Evolutionary conservation across 345 rosid genomes (phyloP).

Genomic region (Euphorbia tirucalli): DNA sequence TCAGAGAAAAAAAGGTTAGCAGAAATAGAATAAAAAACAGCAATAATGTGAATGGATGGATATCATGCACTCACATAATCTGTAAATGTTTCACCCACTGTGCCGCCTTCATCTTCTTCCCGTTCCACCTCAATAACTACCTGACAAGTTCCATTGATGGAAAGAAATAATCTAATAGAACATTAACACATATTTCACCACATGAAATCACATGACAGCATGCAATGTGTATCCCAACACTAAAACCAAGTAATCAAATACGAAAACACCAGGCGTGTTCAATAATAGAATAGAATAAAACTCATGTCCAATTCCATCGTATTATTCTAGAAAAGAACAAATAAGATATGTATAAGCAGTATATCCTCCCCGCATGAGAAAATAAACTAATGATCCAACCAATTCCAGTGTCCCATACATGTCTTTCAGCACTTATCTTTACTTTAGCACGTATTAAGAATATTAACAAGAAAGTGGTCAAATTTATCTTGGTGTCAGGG

Average conservation of each 20-base stretch:
- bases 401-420: not conserved
- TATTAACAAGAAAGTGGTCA: not conserved
- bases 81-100: conserved; percentile 85
- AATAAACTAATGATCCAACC: not conserved
- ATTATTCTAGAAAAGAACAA: not conserved
- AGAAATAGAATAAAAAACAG: conserved; percentile 2
- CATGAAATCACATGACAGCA: not conserved
- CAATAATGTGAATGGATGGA: not conserved
- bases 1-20: conserved; percentile 14
- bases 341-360: not conserved
- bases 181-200: not conserved
- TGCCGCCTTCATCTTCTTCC: conserved; percentile 98
- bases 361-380: not conserved
- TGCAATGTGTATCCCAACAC: not conserved
- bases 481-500: not conserved
- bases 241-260: not conserved
- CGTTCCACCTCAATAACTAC: conserved; percentile 96
- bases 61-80: conserved; percentile 72
- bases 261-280: not conserved
- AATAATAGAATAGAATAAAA: not conserved
- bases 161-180: not conserved
- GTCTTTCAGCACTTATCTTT: not conserved
- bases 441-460: not conserved
- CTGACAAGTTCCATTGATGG: conserved; percentile 39
- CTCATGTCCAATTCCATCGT: not conserved